Evolutionary conservation across 495 filamentous ascomycete genomes (phyloP), one percentile per base, ranked within the genome.

Genomic region (Aspergillus panamensis): DNA sequence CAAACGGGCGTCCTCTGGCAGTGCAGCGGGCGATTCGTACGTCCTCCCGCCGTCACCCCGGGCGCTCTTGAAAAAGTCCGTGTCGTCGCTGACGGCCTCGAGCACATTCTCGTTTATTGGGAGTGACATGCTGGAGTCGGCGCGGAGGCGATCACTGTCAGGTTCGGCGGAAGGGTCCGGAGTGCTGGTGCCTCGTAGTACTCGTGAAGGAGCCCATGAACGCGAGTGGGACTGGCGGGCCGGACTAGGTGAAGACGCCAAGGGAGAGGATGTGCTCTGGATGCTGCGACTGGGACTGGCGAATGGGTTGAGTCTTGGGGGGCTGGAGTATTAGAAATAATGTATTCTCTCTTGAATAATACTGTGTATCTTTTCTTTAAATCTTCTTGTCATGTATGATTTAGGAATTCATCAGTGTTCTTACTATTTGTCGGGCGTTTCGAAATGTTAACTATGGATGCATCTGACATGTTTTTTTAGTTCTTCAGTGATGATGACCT

Each of bases 181-280:
- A 0, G 81, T 87, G 29, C 66, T 87, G 19, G 76, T 86, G 4
- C 72, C 73, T 16, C 65, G 65, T 20, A 62, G 66, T n/a, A n/a
- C n/a, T n/a, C n/a, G n/a, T 1, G 62, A 63, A 35, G 67, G 67
- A 14, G 64, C 51, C 30, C 77, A 80, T 4, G 70, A 73, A 55
- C 76, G 89, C 51, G 87, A 87, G 0, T 96, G 92, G 92, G 92
- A 97, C 73, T 97, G 92, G 92, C 74, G 92, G 60, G 76, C 73
- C 6, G 82, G 82, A 10, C 69, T 93, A 51, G 66, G 74, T 12
- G 82, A 80, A 44, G 73, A 76, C 30, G 79, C 77, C 10, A 83
- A 64, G 51, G 89, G 83, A 0, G 75, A 80, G 62, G 87, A 92
- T 64, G 74, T 96, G 1, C 72, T 96, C 39, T 73, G 78, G 53